Percentiles rank a stretch among this genome's conserved stretches.
These are phyloP conservation scores for Crithidia bombi DNA, from an alignment of 208 protist species.

Conservation along the genomic window DNA sequence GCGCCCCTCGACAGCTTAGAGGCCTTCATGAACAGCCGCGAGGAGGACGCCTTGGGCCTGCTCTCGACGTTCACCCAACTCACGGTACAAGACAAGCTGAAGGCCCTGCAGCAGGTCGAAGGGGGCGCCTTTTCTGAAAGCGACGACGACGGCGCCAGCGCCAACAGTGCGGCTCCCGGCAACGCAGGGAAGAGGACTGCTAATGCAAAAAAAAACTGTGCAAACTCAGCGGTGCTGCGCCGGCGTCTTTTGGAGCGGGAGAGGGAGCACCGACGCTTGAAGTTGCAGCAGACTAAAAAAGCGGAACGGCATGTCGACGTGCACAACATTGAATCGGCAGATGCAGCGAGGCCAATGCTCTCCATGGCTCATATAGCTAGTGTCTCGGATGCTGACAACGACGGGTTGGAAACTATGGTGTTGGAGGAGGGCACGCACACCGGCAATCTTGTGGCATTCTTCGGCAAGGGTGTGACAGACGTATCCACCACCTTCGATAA, in stretches of 20 bases:
- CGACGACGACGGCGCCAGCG: neutral
- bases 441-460: conserved; percentile 49
- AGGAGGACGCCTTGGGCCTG: conserved; percentile 34
- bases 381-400: neutral
- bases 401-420: conserved; percentile 42
- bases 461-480: conserved; percentile 35
- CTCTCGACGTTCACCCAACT: conserved; percentile 29
- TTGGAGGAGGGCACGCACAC: conserved; percentile 45
- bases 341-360: neutral
- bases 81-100: conserved; percentile 16
- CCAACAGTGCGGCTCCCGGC: neutral
- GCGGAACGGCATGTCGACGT: conserved; percentile 5
- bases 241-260: conserved; percentile 14
- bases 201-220: neutral
- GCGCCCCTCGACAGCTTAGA: conserved; percentile 18
- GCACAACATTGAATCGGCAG: neutral
- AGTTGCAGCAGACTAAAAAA: neutral
- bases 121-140: neutral
- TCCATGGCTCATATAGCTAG: too few species aligned
- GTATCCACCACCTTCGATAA: conserved; percentile 59
- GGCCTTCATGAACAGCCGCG: conserved; percentile 31
- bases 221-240: conserved; percentile 4
- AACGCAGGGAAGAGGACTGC: too few species aligned
- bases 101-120: conserved; percentile 20
- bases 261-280: neutral